Base-by-base conservation (phyloP, 495 filamentous ascomycete genomes). In the Thermothielavioides terrestris region DNA sequence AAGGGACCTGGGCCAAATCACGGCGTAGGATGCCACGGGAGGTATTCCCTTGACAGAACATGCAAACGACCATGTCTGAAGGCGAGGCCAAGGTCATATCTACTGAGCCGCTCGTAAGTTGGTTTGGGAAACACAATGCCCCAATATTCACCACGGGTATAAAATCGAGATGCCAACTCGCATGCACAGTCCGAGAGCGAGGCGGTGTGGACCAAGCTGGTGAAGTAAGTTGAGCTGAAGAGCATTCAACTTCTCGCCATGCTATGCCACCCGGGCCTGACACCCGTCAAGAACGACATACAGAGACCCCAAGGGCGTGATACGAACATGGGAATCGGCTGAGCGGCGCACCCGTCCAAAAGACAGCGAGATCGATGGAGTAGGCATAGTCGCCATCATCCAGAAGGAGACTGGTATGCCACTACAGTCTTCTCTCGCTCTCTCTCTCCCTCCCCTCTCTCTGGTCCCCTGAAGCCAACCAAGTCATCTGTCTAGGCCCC, bases 301-400 rank as follows among this genome's bases (percentile, higher is more conserved):
- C 61, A 71, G 63, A 30, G 88, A 92, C 54, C 82, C 84, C 1
- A 73, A 80, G 8, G 84, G 82, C 22, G 71, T 80, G 14, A 68
- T 77, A 42, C 76, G 87, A 47, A 86, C 79, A 28, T 92, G 87
- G 87, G 88, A 94, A 61, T 86, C 83, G 3, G 85, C 83, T 12
- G 88, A 92, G 63, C 75, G 88, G 11, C 75, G 72, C 54, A 92
- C 88, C 7, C 77, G 88, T 3, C 84, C 86, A 0, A 68, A 75
- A 42, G 74, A 72, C 47, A 78, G 81, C 32, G 78, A 78, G 30
- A 84, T 95, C 35, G 92, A 96, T 60, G 91, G 86, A 39, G 91
- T 96, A 1, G 89, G 89, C 17, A 94, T 96, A 50, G 79, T 91
- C 26, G 86, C 89, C 17, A 86, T 98, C 28, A 67, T 98, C 2